Base-by-base conservation (phyloP, 2,329 filamentous ascomycete species). In the Venturia oleaginea region DNA sequence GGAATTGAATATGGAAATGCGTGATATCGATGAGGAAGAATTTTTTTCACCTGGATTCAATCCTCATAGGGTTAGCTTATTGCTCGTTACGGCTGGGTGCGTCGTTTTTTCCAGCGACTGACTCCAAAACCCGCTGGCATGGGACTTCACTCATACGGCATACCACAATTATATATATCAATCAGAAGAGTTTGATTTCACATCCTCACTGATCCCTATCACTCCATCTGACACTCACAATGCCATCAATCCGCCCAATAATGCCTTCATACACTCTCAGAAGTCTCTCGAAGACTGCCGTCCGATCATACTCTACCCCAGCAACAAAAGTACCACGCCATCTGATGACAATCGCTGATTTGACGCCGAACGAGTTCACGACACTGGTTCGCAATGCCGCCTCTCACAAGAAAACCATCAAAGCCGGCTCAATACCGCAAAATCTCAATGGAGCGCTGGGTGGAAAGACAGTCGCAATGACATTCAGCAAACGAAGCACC, bases 401-500 rank as follows among this genome's bases (percentile, higher is more conserved):
- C 30, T 77, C 83, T 54, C 85, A 91, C 79, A 97, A 97, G 76
- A 77, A 84, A 64, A 81, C 85, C 64, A 85, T 93, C 79, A 96
- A 95, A 75, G 84, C 85, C 24, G 84, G 85, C 57, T 79, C 83
- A 63, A 77, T 84, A 59, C 85, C 88, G 3, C 74, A 79, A 61
- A 78, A 81, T 54, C 78, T 95, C 64, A 78, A 82, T 63, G 81
- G 82, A 48, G 80, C 84, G 13, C 78, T 99, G 67, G 77, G 83
- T 0, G 90, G 91, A 62, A 86, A 91, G 76, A 92, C 92, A 0
- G 85, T 99, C 38, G 93, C 94, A 69, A 89, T 99, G 86, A 91
- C 95, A 82, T 99, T 99, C 81, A 95, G 84, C 82, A 99, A 99
- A 80, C 87, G 92, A 69, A 95, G 90, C 71, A 99, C 94, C 15